Evolutionary conservation across 2,329 filamentous ascomycete species (phyloP), one percentile per base, ranked within the genome.

Genomic region (Plectosphaerella cucumerina): DNA sequence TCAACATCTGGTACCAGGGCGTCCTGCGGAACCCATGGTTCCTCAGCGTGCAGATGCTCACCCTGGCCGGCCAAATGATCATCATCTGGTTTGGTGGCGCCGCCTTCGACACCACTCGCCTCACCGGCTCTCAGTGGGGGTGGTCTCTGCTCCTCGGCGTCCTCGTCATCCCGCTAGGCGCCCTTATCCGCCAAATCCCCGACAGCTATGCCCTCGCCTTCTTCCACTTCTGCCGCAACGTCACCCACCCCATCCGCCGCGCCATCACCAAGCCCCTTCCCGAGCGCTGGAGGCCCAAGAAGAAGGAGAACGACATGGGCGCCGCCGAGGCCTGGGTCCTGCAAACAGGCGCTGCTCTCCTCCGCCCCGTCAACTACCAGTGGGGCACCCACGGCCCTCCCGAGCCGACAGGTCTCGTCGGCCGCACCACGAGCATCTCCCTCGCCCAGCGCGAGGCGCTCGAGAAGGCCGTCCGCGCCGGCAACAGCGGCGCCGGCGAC

Each of bases 1-100:
- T 92, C 68, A 92, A 94, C 62, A 86, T 94, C 50, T 71, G 68
- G 60, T 90, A 92, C 55, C 88, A 93, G 63, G 87, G 87, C 22
- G 80, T 93, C 43, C 72, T 80, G 17, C 78, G 77, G 50, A 95
- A 94, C 62, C 85, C 78, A 55, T 92, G 89, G 80, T 94, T 94
- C 70, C 75, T 88, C 33, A 75, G 72, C 4, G 87, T 89, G 37
- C 80, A 87, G 60, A 62, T 76, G 21, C 75, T 87, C 59, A 90
- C 88, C 60, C 71, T 88, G 42, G 83, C 77, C 12, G 86, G 86
- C 9, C 87, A 90, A 61, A 75, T 86, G n/a, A 65, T 87, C 65
- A 90, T 90, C 60, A 75, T 90, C 52, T 86, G 87, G 59, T 77
- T 87, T 52, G 87, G 86, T 56, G 85, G 86, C 6, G 70, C 75